A percentile compares a stretch with the other conserved stretches of the same genome.
Evolutionary conservation across 169 alveolate genomes (phyloP).

Genomic region (Amoebophrya sp.): DNA sequence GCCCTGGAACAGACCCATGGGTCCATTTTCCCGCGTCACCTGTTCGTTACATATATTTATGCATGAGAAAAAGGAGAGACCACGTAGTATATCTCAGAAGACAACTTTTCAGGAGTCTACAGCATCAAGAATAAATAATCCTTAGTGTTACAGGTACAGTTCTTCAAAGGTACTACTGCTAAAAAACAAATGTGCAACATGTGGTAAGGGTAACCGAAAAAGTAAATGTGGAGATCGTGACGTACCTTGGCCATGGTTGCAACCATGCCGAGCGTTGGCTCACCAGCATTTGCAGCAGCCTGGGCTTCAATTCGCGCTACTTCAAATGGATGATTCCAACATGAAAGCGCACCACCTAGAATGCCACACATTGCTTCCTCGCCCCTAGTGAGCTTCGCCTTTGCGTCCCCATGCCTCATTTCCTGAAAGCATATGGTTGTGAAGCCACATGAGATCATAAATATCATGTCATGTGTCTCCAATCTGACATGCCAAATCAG

Average conservation of each 20-base stretch:
- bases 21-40: slow-evolving; percentile 53
- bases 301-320: slow-evolving; percentile 65
- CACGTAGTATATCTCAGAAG: too few species aligned
- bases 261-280: slow-evolving; percentile 40
- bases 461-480: too few species aligned
- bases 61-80: too few species aligned
- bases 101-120: too few species aligned
- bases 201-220: too few species aligned
- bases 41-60: too few species aligned
- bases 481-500: too few species aligned
- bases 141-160: neutral
- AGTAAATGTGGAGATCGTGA: too few species aligned
- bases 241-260: neutral
- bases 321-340: slow-evolving; percentile 69
- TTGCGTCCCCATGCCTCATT: neutral
- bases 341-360: slow-evolving; percentile 60
- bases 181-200: too few species aligned
- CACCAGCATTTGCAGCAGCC: slow-evolving; percentile 59
- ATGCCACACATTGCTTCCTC: slow-evolving; percentile 46
- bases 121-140: neutral
- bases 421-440: neutral
- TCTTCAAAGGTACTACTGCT: neutral
- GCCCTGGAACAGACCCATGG: slow-evolving; percentile 54
- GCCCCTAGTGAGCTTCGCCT: neutral
- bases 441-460: too few species aligned